A percentile compares a stretch with the other conserved stretches of the same genome.
These are phyloP conservation scores for Alternaria sp. DNA, from an alignment of 2,329 filamentous ascomycete genomes.

Conservation along the genomic window DNA sequence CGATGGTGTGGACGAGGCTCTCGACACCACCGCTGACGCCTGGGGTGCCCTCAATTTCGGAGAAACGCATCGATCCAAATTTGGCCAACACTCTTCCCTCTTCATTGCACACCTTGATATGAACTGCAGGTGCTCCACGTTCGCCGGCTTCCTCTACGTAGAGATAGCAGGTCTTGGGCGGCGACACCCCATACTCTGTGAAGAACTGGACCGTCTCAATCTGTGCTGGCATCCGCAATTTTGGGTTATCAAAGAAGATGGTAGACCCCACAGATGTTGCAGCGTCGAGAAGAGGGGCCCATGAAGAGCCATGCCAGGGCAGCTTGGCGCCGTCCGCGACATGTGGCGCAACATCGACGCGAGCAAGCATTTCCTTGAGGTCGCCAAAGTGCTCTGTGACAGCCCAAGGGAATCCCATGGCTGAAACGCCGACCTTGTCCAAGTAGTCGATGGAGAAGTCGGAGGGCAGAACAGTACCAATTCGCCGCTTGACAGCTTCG, in stretches of 20 bases:
- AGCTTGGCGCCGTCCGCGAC: conserved; percentile 2
- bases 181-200: not conserved
- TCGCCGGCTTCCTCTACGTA: not conserved
- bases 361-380: conserved; percentile 48
- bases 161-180: not conserved
- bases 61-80: not conserved
- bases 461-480: conserved; percentile 9
- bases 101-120: not conserved
- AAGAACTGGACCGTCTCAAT: not conserved
- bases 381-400: conserved; percentile 49
- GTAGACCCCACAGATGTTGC: not conserved
- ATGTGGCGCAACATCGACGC: conserved; percentile 46
- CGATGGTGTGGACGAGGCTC: not conserved
- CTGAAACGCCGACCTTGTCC: conserved; percentile 48
- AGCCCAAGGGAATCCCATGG: conserved; percentile 52
- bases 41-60: not conserved
- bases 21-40: not conserved
- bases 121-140: not conserved
- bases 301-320: not conserved
- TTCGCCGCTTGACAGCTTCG: not conserved
- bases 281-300: not conserved
- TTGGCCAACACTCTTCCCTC: not conserved
- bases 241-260: not conserved
- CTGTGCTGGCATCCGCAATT: not conserved
- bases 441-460: conserved; percentile 22